Conservation (phyloP, 106 monocot genomes). For the Xerophyta viscosa region DNA sequence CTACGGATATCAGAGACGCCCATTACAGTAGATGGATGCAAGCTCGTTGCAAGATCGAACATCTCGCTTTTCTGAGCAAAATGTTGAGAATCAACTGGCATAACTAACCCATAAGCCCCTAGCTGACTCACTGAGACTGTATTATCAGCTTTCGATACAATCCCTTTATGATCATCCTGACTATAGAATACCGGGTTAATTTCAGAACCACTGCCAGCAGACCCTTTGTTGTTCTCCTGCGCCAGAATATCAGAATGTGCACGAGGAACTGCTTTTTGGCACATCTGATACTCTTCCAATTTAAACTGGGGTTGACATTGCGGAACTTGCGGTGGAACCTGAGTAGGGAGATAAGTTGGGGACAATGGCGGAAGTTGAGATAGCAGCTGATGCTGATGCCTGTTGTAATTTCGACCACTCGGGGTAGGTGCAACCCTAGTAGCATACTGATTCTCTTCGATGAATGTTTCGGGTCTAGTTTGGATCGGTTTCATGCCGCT, state of each 20-base stretch:
- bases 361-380: conserved; percentile 50
- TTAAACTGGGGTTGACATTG: conserved; percentile 4
- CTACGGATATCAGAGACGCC: not conserved
- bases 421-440: conserved; percentile 8
- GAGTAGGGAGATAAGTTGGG: conserved; percentile 11
- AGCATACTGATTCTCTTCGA: conserved; percentile 17
- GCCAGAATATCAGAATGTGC: conserved; percentile 42
- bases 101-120: conserved; percentile 10
- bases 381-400: conserved; percentile 25
- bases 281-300: conserved; percentile 43
- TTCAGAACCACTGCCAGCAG: conserved; percentile 3
- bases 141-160: conserved; percentile 14
- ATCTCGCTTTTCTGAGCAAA: conserved; percentile 5
- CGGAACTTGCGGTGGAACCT: not conserved
- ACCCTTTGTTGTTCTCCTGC: conserved; percentile 19
- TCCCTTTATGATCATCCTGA: too few species aligned
- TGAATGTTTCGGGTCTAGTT: conserved; percentile 9
- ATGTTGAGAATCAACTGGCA: conserved; percentile 1
- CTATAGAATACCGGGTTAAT: conserved; percentile 15
- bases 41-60: not conserved
- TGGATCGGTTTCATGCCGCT: conserved; percentile 3
- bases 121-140: not conserved
- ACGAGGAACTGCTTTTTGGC: conserved; percentile 43
- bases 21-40: not conserved
- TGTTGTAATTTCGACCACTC: conserved; percentile 14